A percentile compares a stretch with the other conserved stretches of the same genome.
Evolutionary conservation across 2,329 filamentous ascomycete species (phyloP).

Genomic region (Colletotrichum sp.): DNA sequence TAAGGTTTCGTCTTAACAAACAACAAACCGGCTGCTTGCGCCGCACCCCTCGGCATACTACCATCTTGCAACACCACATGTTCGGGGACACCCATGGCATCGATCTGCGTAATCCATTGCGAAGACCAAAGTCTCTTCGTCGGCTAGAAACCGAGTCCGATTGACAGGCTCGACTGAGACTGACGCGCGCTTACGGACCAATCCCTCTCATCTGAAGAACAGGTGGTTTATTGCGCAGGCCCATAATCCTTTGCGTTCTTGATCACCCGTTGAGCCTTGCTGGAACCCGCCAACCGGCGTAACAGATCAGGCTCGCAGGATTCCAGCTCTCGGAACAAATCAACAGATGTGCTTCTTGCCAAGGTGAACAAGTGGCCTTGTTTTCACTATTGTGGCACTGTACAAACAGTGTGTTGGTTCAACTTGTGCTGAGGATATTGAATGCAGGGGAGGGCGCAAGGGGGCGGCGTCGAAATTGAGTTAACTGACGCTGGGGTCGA

Average conservation of each 20-base stretch:
- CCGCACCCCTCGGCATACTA: neutral
- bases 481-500: neutral
- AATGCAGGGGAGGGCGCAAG: neutral
- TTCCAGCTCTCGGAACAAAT: neutral
- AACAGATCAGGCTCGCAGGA: too few relatives aligned
- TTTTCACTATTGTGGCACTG: neutral
- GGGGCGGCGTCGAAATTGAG: neutral
- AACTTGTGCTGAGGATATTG: neutral
- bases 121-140: neutral
- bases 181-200: neutral
- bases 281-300: neutral
- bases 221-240: neutral
- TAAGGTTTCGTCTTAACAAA: neutral
- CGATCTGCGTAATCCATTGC: conserved; percentile 6
- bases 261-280: neutral
- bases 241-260: neutral
- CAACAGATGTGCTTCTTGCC: neutral
- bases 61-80: neutral
- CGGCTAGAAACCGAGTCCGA: neutral
- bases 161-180: neutral
- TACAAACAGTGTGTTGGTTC: neutral
- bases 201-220: neutral
- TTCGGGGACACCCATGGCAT: neutral
- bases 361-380: neutral
- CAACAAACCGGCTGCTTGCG: neutral